Percentiles rank a stretch among this genome's conserved stretches.
Conservation (phyloP, 768 basidiomycete genomes). For the Russula sp. region DNA sequence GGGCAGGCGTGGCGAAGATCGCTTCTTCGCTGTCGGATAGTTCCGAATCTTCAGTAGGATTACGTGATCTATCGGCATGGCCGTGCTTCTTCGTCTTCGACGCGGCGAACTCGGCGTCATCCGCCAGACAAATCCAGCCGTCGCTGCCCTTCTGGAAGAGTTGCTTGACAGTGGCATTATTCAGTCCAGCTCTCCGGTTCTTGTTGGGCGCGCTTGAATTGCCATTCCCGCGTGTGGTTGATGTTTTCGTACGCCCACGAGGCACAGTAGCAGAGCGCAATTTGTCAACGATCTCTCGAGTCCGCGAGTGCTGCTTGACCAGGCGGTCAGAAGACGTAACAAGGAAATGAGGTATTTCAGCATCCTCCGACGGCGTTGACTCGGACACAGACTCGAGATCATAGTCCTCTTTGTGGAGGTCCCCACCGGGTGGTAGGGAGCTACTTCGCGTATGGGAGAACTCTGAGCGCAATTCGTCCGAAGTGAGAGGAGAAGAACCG, state of each 20-base stretch:
- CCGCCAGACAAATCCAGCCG: slow-evolving; percentile 23
- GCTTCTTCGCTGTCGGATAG: slow-evolving; percentile 14
- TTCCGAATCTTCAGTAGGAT: slow-evolving; percentile 17
- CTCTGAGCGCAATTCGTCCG: slow-evolving; percentile 29
- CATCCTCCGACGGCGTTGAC: slow-evolving; percentile 16
- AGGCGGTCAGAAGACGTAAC: slow-evolving; percentile 27
- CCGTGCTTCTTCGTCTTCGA: not conserved
- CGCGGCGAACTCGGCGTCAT: slow-evolving; percentile 9
- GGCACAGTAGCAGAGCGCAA: slow-evolving; percentile 37
- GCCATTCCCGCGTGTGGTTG: not conserved
- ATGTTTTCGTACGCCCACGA: slow-evolving; percentile 22
- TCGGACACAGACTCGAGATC: slow-evolving; percentile 44
- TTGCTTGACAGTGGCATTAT: slow-evolving; percentile 19
- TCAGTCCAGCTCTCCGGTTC: slow-evolving; percentile 7
- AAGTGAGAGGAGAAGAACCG: slow-evolving; percentile 40
- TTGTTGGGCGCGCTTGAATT: slow-evolving; percentile 1
- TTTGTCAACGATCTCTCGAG: slow-evolving; percentile 54
- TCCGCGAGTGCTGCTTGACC: slow-evolving; percentile 46
- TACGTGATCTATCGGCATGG: not conserved
- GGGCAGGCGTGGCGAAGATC: slow-evolving; percentile 1
- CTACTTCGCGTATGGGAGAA: slow-evolving; percentile 28
- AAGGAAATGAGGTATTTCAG: slow-evolving; percentile 35
- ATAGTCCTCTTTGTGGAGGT: slow-evolving; percentile 48
- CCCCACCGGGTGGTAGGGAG: slow-evolving; percentile 33
- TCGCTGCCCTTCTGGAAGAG: slow-evolving; percentile 24